Conservation (phyloP, 768 basidiomycete species). For the Panaeolus cyanescens region DNA sequence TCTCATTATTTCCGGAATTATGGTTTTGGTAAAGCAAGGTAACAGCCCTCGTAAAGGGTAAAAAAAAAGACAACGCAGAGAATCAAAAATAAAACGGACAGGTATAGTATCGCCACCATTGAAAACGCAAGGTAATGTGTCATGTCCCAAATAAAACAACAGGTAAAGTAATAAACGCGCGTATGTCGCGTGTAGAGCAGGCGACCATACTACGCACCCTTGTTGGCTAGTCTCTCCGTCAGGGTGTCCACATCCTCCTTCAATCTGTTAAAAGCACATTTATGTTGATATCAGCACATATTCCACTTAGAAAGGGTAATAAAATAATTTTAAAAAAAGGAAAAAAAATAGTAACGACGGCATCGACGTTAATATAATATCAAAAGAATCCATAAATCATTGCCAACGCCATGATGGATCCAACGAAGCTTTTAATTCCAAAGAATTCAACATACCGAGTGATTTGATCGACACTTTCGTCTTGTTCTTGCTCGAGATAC, state of each 20-base stretch:
- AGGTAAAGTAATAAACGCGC: neutral
- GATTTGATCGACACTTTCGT: constrained; percentile 74
- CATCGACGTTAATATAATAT: constrained; percentile 19
- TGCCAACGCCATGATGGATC: constrained; percentile 52
- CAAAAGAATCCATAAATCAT: constrained; percentile 56
- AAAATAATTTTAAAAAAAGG: neutral
- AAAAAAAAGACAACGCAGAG: neutral
- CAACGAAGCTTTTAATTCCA: constrained; percentile 57
- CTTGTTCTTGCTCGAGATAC: constrained; percentile 78
- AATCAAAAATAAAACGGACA: neutral
- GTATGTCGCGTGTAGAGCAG: neutral
- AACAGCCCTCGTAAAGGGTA: neutral
- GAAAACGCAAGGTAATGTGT: neutral
- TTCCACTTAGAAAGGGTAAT: constrained; percentile 12
- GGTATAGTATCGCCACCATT: neutral
- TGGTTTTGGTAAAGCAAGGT: neutral
- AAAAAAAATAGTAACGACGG: constrained; percentile 16
- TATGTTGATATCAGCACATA: neutral
- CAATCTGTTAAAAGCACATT: constrained; percentile 47
- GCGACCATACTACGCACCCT: constrained; percentile 20
- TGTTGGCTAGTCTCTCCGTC: constrained; percentile 34
- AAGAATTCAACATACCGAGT: constrained; percentile 72
- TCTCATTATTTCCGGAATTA: neutral
- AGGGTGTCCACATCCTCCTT: constrained; percentile 64
- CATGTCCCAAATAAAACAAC: neutral